Conservation (phyloP, 306 rosid species). For the cucumber (Cucumis sativus) region DNA sequence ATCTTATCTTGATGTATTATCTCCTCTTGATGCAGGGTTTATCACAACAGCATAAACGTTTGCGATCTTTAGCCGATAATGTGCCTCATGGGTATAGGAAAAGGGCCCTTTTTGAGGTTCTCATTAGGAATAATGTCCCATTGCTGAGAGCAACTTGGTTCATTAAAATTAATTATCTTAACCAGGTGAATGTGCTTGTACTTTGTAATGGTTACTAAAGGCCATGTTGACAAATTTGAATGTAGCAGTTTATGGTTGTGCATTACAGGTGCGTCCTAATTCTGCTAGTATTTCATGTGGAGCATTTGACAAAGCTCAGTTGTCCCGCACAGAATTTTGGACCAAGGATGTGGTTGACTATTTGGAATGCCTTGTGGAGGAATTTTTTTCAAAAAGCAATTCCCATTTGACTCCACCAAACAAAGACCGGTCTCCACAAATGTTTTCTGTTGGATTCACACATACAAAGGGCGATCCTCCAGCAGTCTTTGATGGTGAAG, state of each 20-base stretch:
- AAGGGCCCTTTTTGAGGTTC: constrained; percentile 65
- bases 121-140: constrained; percentile 82
- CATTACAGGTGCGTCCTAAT: constrained; percentile 61
- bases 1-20: constrained; percentile 3
- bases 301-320: constrained; percentile 60
- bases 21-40: constrained; percentile 50
- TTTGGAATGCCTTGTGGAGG: constrained; percentile 75
- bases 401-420: constrained; percentile 34
- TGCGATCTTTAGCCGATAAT: constrained; percentile 69
- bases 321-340: constrained; percentile 79
- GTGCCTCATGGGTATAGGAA: constrained; percentile 84
- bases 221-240: constrained; percentile 14
- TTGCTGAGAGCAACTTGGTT: constrained; percentile 95
- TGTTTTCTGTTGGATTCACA: constrained; percentile 39
- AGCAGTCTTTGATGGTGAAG: constrained; percentile 49
- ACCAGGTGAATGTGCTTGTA: constrained; percentile 50
- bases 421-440: constrained; percentile 56
- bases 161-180: constrained; percentile 76
- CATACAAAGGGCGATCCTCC: constrained; percentile 44
- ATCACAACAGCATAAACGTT: constrained; percentile 80
- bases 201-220: background rate
- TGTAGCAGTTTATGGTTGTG: constrained; percentile 22
- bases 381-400: constrained; percentile 46
- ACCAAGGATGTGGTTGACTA: constrained; percentile 82
- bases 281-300: constrained; percentile 52